Evolutionary conservation across 2,329 filamentous ascomycete species (phyloP), one percentile per base, ranked within the genome.

Genomic region (Aureobasidium melanogenum): DNA sequence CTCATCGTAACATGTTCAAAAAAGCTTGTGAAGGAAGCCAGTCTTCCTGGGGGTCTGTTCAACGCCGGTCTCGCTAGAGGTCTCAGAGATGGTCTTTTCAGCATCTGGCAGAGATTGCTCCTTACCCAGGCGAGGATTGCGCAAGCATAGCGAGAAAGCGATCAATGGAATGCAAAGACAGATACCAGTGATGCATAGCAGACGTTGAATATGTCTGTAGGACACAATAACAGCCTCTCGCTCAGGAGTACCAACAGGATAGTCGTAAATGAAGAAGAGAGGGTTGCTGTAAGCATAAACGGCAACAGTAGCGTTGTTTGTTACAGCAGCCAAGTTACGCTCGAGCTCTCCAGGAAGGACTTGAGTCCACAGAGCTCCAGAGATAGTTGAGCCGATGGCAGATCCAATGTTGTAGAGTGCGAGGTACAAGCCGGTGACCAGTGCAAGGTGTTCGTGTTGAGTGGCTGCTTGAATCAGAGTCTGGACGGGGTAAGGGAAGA

Each of bases 301-400:
- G 0, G 78, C 80, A 64, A 70, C 71, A 46, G 67, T 76, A 47
- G 68, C 66, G 54, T 80, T 78, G 28, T 70, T 63, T 48, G 46
- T 62, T 14, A 66, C 62, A 2, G 46, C 34, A 6, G 55, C 71
- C 38, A 76, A 69, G 5, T 70, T 68, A 3, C 66, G 59, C 6
- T 66, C 66, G 2, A 87, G 77, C 43, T 76, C 69, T 0, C 63
- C 61, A 1, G 81, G 82, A 47, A 86, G 74, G 34, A 87, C 70
- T 14, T 80, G 78, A 0, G 81, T 83, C 85, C 85, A 89, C 64
- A 89, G 83, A 14, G 85, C 84, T 0, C 80, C 80, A 0, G 85
- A 80, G 46, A 88, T 79, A 5, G 85, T 80, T 19, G 65, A 69
- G 0, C 74, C 72, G 19, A 74, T 64, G 2, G 69, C 66, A 12